Evolutionary conservation across 768 basidiomycete genomes (phyloP), one percentile per base, ranked within the genome.

Genomic region (Pleurotus giganteus): DNA sequence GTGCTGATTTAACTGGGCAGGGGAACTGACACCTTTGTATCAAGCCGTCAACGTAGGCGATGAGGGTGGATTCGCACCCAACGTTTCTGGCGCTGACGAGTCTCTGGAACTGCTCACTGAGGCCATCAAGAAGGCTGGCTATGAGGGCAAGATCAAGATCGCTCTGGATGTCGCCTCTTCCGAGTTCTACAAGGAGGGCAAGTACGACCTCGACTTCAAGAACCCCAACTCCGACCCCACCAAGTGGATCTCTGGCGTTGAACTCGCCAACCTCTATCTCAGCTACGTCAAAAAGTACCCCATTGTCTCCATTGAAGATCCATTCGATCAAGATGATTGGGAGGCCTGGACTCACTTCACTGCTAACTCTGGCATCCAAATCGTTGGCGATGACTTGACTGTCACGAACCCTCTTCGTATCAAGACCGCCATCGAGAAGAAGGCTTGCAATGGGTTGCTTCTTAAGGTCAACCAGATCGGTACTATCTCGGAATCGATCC

Each of bases 401-500:
- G 97, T 99, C 64, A 98, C 97, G 66, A 99, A 99, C 84, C 91
- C 94, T 37, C 73, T 86, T 58, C 88, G 97, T 58, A 98, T 99
- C 86, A 91, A 92, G 84, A 96, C 92, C 34, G 97, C 97, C 63
- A 97, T 98, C 60, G 91, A 98, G 79, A 97, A 96, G 86, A 98
- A 96, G 84, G 92, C 97, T 32, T 98, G 96, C 86, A 98, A 98
- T 67, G 97, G 93, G 69, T 83, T 99, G 36, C 83, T 99, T 59
- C 86, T 99, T 74, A 99, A 98, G 88, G 89, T 98, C 74, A 98
- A 98, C 84, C 96, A 99, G 75, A 98, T 98, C 68, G 97, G 97
- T 65, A 95, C 95, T 60, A 94, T 99, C 74, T 93, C 92, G 43
- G 96, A 99, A 76, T 96, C 96, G 23, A 97, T 99, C 75, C 94